These are phyloP conservation scores for Dactylis glomerata DNA, from an alignment of 176 grass and related monocot species.

Conservation along the genomic window DNA sequence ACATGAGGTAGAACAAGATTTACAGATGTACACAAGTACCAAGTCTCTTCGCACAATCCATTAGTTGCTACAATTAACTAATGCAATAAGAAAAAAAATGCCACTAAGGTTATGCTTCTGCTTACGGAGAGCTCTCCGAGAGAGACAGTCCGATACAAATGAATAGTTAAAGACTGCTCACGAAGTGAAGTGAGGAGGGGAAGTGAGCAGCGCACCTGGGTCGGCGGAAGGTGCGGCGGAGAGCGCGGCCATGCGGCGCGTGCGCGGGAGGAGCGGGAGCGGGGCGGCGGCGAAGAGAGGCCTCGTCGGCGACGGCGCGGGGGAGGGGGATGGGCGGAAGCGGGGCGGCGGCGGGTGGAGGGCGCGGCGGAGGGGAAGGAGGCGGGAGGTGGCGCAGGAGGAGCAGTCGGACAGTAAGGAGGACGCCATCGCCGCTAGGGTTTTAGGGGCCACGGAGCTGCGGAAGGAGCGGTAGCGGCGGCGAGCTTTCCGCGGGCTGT, in stretches of 20 bases:
- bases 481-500: not conserved
- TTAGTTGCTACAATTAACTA: not conserved
- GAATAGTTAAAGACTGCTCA: not conserved
- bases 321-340: constrained; percentile 17
- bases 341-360: constrained; percentile 23
- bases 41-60: not conserved
- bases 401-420: constrained; percentile 53
- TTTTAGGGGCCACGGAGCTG: not conserved
- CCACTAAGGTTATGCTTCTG: not conserved
- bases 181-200: not conserved
- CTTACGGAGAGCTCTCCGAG: not conserved
- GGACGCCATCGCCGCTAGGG: constrained; percentile 41
- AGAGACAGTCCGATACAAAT: not conserved
- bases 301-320: not conserved
- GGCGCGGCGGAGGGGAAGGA: constrained; percentile 45
- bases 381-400: constrained; percentile 37
- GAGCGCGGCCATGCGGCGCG: constrained; percentile 22
- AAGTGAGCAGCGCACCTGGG: constrained; percentile 13
- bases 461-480: not conserved
- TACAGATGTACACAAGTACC: not conserved
- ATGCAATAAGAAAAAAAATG: not conserved
- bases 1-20: not conserved
- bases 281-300: not conserved
- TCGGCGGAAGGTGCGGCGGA: constrained; percentile 22
- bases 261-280: constrained; percentile 8